phyloP scores from a whole-genome alignment of 2,329 filamentous ascomycete species.

The Aspergillus sp. region DNA sequence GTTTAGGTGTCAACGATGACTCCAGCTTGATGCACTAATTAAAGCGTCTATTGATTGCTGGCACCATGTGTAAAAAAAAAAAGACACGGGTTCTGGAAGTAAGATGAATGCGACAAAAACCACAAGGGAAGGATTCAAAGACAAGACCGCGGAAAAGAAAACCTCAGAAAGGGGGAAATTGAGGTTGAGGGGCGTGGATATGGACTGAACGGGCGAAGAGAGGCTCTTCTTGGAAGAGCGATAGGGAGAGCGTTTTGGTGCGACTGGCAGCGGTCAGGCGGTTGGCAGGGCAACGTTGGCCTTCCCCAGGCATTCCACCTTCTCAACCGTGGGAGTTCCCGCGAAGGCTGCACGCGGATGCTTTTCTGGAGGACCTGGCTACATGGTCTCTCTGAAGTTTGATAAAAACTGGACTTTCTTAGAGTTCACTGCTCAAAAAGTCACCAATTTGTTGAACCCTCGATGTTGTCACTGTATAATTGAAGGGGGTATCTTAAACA shows the following conservation, averaged over 20 bases:
- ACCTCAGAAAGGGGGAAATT: background rate
- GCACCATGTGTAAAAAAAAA: background rate
- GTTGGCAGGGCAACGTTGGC: slow-evolving; percentile 27
- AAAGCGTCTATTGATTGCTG: background rate
- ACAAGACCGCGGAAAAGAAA: background rate
- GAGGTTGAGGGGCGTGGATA: background rate
- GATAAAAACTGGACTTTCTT: no score
- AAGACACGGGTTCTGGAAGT: background rate
- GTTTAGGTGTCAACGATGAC: background rate
- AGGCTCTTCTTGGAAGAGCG: background rate
- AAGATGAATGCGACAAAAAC: slow-evolving; percentile 7
- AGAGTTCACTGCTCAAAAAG: no score
- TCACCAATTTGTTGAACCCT: no score
- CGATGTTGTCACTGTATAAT: no score
- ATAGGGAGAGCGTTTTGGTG: slow-evolving; percentile 11
- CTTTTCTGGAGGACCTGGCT: no score
- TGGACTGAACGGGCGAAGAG: background rate
- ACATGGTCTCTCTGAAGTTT: no score
- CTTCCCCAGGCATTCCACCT: background rate
- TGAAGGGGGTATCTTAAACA: no score
- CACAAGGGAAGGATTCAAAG: background rate
- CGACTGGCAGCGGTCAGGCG: slow-evolving; percentile 12
- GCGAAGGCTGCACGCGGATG: no score
- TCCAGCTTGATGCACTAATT: background rate
- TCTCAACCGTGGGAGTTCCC: no score